Percentiles rank a stretch among this genome's conserved stretches.
These are phyloP conservation scores for Aspergillus fischeri DNA, from an alignment of 2,329 filamentous ascomycete species.

Conservation along the genomic window DNA sequence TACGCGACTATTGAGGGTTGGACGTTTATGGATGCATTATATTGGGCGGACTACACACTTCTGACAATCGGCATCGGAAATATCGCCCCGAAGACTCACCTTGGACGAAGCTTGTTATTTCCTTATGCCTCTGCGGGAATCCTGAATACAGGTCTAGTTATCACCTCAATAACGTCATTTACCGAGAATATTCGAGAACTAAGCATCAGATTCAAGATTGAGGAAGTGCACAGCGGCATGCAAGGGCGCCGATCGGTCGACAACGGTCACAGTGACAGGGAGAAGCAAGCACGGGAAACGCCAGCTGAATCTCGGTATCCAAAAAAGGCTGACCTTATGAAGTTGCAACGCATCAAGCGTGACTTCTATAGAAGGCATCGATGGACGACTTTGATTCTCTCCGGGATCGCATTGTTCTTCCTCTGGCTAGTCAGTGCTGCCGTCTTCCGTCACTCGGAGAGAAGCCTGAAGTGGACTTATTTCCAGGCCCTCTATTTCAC, in stretches of 20 bases:
- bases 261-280: not conserved
- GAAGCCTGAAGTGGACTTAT: conserved; percentile 48
- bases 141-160: conserved; percentile 52
- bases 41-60: conserved; percentile 54
- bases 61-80: conserved; percentile 54
- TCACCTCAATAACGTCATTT: conserved; percentile 46
- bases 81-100: conserved; percentile 47
- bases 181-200: not conserved
- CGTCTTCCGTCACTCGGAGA: conserved; percentile 48
- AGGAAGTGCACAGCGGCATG: not conserved
- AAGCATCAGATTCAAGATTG: not conserved
- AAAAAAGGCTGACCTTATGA: not conserved
- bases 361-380: not conserved
- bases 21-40: conserved; percentile 46
- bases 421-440: conserved; percentile 48
- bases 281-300: not conserved
- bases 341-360: not conserved
- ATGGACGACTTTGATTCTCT: conserved; percentile 36
- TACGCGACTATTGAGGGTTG: conserved; percentile 5
- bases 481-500: conserved; percentile 52
- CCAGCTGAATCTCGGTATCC: not conserved
- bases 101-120: conserved; percentile 50
- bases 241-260: not conserved
- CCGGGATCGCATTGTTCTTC: conserved; percentile 33
- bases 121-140: conserved; percentile 54